These are phyloP conservation scores for Sungouiozyma intestinalis DNA, from an alignment of 805 yeast genomes.

Conservation along the genomic window DNA sequence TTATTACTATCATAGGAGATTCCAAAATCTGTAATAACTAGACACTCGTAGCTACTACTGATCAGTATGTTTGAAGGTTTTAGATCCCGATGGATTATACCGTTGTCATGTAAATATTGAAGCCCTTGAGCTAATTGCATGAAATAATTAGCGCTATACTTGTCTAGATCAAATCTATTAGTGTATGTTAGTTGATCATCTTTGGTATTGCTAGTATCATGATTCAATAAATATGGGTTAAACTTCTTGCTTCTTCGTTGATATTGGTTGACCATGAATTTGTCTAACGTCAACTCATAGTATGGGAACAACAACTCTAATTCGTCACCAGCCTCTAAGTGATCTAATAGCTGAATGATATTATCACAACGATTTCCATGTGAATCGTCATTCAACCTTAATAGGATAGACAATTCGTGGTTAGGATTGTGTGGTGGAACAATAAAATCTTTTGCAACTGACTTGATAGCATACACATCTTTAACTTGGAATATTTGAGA, in stretches of 20 bases:
- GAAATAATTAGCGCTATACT: constrained; percentile 39
- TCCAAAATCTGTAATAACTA: constrained; percentile 63
- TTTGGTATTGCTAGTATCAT: not conserved
- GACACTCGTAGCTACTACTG: constrained; percentile 27
- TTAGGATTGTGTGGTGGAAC: constrained; percentile 24
- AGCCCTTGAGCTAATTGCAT: constrained; percentile 65
- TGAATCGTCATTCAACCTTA: constrained; percentile 5
- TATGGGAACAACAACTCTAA: constrained; percentile 13
- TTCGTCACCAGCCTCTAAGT: constrained; percentile 7
- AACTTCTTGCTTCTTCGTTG: constrained; percentile 4
- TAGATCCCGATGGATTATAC: constrained; percentile 88
- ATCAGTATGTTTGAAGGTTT: constrained; percentile 72
- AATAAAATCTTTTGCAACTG: constrained; percentile 15
- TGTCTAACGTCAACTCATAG: constrained; percentile 11
- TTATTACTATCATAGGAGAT: constrained; percentile 36
- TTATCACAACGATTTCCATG: constrained; percentile 2
- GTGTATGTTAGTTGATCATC: constrained; percentile 2
- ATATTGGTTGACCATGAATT: constrained; percentile 13
- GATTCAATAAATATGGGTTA: constrained; percentile 15
- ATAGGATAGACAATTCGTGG: constrained; percentile 16
- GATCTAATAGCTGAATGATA: constrained; percentile 14
- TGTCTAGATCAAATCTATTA: constrained; percentile 14
- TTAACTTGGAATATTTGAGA: constrained; percentile 14
- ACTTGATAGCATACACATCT: constrained; percentile 14
- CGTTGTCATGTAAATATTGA: constrained; percentile 73